These are phyloP conservation scores for Aegilops bicornis DNA, from an alignment of 176 grass and related monocot genomes.

Conservation along the genomic window DNA sequence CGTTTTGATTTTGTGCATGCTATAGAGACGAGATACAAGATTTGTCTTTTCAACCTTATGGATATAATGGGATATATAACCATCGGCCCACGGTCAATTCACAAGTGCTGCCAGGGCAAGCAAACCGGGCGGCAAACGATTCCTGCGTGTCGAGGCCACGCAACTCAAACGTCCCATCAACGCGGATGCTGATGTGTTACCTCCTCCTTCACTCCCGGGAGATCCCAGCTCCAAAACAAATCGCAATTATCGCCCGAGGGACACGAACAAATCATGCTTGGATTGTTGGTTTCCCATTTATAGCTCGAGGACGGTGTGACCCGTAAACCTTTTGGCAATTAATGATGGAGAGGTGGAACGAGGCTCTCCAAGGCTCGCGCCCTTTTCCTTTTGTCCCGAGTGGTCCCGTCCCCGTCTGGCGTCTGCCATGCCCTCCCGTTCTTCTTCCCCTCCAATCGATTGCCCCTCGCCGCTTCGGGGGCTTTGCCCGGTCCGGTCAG, in stretches of 20 bases:
- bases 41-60: no score
- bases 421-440: neutral
- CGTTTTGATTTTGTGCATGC: no score
- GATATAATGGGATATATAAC: neutral
- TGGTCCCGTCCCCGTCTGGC: conserved; percentile 9
- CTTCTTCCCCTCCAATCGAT: neutral
- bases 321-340: conserved; percentile 41
- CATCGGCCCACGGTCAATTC: neutral
- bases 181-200: neutral
- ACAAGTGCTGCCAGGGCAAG: neutral
- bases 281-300: conserved; percentile 23
- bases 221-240: neutral
- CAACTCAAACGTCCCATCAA: neutral
- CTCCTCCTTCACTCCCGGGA: neutral
- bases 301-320: neutral
- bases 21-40: no score
- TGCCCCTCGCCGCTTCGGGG: neutral
- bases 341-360: conserved; percentile 34
- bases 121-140: no score
- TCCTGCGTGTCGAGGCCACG: neutral
- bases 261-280: neutral
- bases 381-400: conserved; percentile 30
- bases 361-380: conserved; percentile 24
- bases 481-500: neutral
- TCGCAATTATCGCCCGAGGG: neutral